Evolutionary conservation across 441 rosid species (phyloP), one percentile per base, ranked within the genome.

Genomic region (Populus hybrid): DNA sequence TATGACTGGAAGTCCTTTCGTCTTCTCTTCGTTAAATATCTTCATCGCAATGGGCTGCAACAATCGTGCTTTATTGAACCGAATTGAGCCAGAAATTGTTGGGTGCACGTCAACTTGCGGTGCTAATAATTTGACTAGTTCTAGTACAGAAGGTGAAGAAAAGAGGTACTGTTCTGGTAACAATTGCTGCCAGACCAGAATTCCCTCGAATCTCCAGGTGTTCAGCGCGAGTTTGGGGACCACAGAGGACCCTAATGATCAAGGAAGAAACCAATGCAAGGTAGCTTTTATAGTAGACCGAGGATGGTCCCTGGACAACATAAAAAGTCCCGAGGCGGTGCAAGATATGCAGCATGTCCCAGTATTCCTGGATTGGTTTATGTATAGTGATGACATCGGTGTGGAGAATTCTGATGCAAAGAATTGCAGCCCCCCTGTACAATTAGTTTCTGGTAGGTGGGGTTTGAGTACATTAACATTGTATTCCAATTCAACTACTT

Each of bases 391-490:
- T n/a, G n/a, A n/a, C n/a, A n/a, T n/a, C n/a, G n/a, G n/a, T n/a
- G n/a, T n/a, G n/a, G n/a, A n/a, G n/a, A 9, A 38, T 38, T 38
- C 11, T 38, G 12, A 9, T 38, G 3, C 42, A 38, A 36, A 1
- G 40, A 0, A 36, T 0, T 8, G 38, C 38, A 0, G 0, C 0
- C 38, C 9, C 38, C 38, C 38, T 35, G 2, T 35, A 0, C 2
- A 2, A 0, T 36, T 8, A 36, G 8, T 0, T 36, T 7, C 40
- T 9, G 9, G 9, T 7, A 36, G 40, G 40, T 36, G 40, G 40
- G 40, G 10, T 36, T 36, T 8, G 40, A 7, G 40, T 1, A 36
- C 10, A 36, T 9, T 35, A 35, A 35, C 2, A 35, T 36, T 36
- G 40, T 36, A 36, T 36, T 36, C 40, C 40, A 36, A 36, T 36